Evolutionary conservation across 1,284 basidiomycete genomes (phyloP).

Genomic region (Boletus hoseneyae): DNA sequence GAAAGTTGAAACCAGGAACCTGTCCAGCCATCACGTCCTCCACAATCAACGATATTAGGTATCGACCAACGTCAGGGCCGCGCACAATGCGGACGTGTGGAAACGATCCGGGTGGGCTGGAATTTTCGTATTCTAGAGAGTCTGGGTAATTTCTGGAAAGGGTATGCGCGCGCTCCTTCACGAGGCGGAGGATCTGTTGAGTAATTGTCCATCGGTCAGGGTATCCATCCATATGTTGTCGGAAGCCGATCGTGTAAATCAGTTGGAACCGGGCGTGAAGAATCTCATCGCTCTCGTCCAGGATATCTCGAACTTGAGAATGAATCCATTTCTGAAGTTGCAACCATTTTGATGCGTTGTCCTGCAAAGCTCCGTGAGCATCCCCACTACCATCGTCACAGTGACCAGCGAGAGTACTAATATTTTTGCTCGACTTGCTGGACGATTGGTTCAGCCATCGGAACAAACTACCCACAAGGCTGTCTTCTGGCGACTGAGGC

Average conservation of each 20-base stretch:
- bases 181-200: conserved; percentile 37
- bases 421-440: too few species aligned
- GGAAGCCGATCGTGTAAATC: conserved; percentile 39
- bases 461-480: not conserved
- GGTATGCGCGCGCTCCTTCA: conserved; percentile 7
- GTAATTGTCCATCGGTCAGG: conserved; percentile 44
- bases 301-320: conserved; percentile 29
- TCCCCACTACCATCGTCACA: not conserved
- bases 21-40: conserved; percentile 27
- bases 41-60: conserved; percentile 21
- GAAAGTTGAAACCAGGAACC: conserved; percentile 17
- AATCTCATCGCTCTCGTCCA: conserved; percentile 44
- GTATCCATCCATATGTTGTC: conserved; percentile 37
- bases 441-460: not conserved
- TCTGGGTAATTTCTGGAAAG: conserved; percentile 7
- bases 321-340: conserved; percentile 27
- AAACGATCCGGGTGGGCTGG: conserved; percentile 18
- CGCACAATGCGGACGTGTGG: conserved; percentile 32
- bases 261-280: conserved; percentile 40
- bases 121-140: conserved; percentile 6
- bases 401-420: too few species aligned
- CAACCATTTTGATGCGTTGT: not conserved
- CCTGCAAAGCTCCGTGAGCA: not conserved
- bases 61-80: conserved; percentile 8
- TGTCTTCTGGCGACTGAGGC: not conserved